A percentile compares a stretch with the other conserved stretches of the same genome.
Conservation (phyloP, 2,329 filamentous ascomycete species). For the Fusarium poae region DNA sequence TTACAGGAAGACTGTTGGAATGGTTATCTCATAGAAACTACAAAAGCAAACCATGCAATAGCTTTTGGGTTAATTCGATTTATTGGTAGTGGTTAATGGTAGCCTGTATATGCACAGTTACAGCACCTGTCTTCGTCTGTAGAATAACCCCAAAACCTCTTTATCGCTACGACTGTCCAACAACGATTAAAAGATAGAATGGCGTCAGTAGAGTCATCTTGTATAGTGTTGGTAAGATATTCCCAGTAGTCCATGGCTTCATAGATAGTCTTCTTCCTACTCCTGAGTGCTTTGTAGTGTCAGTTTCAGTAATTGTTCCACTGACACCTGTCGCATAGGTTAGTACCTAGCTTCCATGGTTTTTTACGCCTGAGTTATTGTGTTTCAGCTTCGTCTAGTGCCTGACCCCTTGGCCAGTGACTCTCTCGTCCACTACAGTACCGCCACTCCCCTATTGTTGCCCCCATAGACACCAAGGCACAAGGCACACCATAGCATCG, state of each 20-base stretch:
- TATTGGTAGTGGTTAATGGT: neutral
- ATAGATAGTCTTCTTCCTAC: neutral
- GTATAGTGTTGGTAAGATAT: neutral
- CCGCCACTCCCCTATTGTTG: conserved; percentile 2
- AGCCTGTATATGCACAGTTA: conserved; percentile 10
- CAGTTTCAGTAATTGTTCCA: neutral
- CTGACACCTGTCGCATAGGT: neutral
- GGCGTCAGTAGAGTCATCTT: neutral
- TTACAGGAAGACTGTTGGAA: neutral
- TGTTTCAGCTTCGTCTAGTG: conserved; percentile 5
- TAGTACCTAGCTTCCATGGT: neutral
- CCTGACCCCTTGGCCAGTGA: neutral
- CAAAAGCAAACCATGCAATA: neutral
- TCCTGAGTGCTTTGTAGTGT: neutral
- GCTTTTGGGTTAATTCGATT: neutral
- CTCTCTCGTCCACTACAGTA: conserved; percentile 5
- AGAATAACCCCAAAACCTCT: neutral
- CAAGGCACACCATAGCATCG: conserved; percentile 8
- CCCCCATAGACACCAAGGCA: conserved; percentile 4
- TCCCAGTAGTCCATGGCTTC: neutral
- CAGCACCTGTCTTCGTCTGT: conserved; percentile 9
- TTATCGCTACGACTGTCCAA: neutral
- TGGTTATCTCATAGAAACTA: neutral
- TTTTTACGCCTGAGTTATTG: conserved; percentile 8
- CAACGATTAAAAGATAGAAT: neutral